Evolutionary conservation across 2,329 filamentous ascomycete species (phyloP).

Genomic region (Ophiostoma ips): DNA sequence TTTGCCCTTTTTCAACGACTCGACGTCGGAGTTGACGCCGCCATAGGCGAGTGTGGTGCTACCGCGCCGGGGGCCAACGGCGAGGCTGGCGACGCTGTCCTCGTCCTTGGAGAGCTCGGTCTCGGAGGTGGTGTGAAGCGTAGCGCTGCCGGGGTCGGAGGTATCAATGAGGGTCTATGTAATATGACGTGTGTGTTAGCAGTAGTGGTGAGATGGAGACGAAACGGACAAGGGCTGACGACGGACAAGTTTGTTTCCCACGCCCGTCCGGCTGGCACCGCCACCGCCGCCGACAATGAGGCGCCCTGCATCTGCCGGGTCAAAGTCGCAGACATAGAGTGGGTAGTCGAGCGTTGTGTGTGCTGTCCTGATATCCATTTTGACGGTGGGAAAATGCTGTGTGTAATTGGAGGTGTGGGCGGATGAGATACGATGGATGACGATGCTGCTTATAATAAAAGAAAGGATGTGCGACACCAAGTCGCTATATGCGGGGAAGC

Average conservation of each 20-base stretch:
- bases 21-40: constrained; percentile 70
- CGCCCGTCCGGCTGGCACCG: constrained; percentile 65
- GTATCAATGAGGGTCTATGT: constrained; percentile 54
- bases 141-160: constrained; percentile 42
- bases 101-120: constrained; percentile 70
- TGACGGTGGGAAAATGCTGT: background rate
- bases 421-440: too few species aligned
- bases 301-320: constrained; percentile 60
- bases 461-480: background rate
- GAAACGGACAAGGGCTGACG: background rate
- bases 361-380: constrained; percentile 30
- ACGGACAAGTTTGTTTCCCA: constrained; percentile 74
- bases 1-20: constrained; percentile 56
- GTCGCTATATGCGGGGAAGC: background rate
- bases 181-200: too few species aligned
- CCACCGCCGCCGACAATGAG: constrained; percentile 80
- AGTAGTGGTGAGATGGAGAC: too few species aligned
- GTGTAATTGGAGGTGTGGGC: background rate
- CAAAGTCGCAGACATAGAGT: constrained; percentile 77
- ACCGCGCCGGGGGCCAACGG: constrained; percentile 46
- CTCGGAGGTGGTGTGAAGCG: constrained; percentile 53
- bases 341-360: constrained; percentile 66
- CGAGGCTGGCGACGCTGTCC: constrained; percentile 78
- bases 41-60: constrained; percentile 49
- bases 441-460: background rate